Conservation (phyloP, 2,329 filamentous ascomycete genomes). For the Cladophialophora psammophila region DNA sequence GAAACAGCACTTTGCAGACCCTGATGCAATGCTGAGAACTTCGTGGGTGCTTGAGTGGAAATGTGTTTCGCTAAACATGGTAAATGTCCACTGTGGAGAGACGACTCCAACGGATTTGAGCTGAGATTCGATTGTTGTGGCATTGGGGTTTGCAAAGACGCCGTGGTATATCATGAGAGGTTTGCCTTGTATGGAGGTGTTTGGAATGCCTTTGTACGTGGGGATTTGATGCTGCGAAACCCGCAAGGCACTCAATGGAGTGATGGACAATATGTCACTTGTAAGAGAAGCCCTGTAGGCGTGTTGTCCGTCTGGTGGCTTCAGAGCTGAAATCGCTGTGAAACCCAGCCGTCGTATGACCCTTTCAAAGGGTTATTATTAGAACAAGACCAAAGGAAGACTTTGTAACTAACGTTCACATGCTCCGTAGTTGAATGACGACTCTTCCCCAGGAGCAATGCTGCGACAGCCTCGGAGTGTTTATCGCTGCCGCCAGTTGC, state of each 20-base stretch:
- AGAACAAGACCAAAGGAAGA: not conserved
- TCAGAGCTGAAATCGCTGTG: not conserved
- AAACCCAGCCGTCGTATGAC: not conserved
- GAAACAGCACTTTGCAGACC: slow-evolving; percentile 69
- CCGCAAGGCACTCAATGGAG: slow-evolving; percentile 59
- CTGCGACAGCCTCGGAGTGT: too few relatives aligned
- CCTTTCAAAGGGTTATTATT: not conserved
- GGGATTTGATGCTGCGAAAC: slow-evolving; percentile 68
- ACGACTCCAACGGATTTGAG: slow-evolving; percentile 63
- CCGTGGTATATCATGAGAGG: slow-evolving; percentile 72
- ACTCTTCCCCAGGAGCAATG: too few relatives aligned
- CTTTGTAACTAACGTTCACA: not conserved
- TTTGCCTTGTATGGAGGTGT: slow-evolving; percentile 69
- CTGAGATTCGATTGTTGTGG: slow-evolving; percentile 64
- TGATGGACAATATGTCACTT: slow-evolving; percentile 46
- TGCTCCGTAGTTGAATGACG: too few relatives aligned
- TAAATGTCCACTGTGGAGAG: slow-evolving; percentile 70
- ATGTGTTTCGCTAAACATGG: slow-evolving; percentile 71
- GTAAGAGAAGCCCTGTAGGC: not conserved
- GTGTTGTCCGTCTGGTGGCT: not conserved
- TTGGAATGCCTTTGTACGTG: slow-evolving; percentile 64
- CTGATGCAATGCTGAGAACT: slow-evolving; percentile 66
- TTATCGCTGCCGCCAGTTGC: too few relatives aligned
- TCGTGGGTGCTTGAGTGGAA: slow-evolving; percentile 74
- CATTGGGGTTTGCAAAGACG: slow-evolving; percentile 58